These are phyloP conservation scores for Metarhizium guizhouense DNA, from an alignment of 2,329 filamentous ascomycete species.

Conservation along the genomic window DNA sequence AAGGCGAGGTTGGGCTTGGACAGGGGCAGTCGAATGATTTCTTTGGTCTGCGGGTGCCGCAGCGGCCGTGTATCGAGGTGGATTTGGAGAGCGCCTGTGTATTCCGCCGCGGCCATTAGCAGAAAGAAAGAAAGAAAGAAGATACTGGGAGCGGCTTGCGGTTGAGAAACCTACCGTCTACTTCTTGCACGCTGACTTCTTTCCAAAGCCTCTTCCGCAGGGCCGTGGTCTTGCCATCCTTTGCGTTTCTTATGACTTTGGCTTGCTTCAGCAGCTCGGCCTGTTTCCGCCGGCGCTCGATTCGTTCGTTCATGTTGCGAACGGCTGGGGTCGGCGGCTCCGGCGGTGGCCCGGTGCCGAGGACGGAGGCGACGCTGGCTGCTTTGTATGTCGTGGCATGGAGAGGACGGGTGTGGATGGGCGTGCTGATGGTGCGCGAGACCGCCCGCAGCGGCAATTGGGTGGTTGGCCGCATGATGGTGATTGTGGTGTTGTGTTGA, in stretches of 20 bases:
- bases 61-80: slow-evolving; percentile 73
- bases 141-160: not conserved
- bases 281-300: slow-evolving; percentile 43
- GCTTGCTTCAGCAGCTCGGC: slow-evolving; percentile 45
- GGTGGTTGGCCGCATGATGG: slow-evolving; percentile 31
- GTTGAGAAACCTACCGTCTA: slow-evolving; percentile 41
- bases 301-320: slow-evolving; percentile 31
- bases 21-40: slow-evolving; percentile 60
- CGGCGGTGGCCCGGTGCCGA: slow-evolving; percentile 51
- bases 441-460: slow-evolving; percentile 29
- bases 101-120: not conserved
- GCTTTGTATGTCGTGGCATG: slow-evolving; percentile 23
- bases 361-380: slow-evolving; percentile 42
- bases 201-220: slow-evolving; percentile 80
- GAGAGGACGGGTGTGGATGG: slow-evolving; percentile 18
- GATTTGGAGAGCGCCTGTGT: slow-evolving; percentile 44
- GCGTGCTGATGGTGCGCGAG: slow-evolving; percentile 14
- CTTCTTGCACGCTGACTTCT: slow-evolving; percentile 62
- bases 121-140: too few relatives aligned
- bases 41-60: slow-evolving; percentile 64
- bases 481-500: slow-evolving; percentile 4
- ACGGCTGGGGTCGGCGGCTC: slow-evolving; percentile 39
- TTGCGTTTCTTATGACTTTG: slow-evolving; percentile 33
- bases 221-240: slow-evolving; percentile 29
- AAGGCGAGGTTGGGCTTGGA: slow-evolving; percentile 75